Base-by-base conservation (phyloP, 1,284 basidiomycete species). In the Pascua sp. region DNA sequence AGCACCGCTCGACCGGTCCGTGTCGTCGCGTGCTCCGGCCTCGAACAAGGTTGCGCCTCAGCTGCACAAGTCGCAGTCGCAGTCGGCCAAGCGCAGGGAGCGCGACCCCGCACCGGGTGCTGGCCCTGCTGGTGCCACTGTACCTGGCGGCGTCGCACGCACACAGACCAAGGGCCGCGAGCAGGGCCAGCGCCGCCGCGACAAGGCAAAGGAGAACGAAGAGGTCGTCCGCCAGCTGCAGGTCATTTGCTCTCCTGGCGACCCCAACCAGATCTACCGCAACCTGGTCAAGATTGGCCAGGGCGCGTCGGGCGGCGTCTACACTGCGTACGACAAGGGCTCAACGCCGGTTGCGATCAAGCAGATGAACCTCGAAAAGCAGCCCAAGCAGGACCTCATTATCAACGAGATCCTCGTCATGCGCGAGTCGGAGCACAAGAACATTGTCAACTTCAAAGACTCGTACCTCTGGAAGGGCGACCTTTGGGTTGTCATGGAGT, bases 371-470 rank as follows among this genome's bases (percentile, higher is more conserved):
- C 83, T 99, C 39, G 93, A 97, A 78, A 97, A 98, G 80, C 96
- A 98, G 75, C 96, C 95, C 40, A 98, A 98, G 83, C 97, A 97
- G 79, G 95, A 98, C 73, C 83, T 98, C 51, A 98, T 99, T 80
- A 98, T 99, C 81, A 99, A 99, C 79, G 96, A 99, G 78, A 98
- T 98, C 64, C 85, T 98, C 65, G 94, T 98, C 73, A 98, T 98
- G 95, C 90, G 92, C 46, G 88, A 93, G 48, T 93, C 90, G 15
- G 84, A 90, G 41, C 95, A 98, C 75, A 90, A 90, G 16, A 99
- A 98, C 77, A 98, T 98, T 68, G 96, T 99, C 80, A 98, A 98
- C 78, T 99, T 91, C 78, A 97, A 98, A 71, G 96, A 98, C 77
- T 96, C 93, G 13, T 98, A 97, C 84, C 79, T 98, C 43, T 85